Conservation (phyloP, 768 basidiomycete species). For the Phaeolepiota aurea region DNA sequence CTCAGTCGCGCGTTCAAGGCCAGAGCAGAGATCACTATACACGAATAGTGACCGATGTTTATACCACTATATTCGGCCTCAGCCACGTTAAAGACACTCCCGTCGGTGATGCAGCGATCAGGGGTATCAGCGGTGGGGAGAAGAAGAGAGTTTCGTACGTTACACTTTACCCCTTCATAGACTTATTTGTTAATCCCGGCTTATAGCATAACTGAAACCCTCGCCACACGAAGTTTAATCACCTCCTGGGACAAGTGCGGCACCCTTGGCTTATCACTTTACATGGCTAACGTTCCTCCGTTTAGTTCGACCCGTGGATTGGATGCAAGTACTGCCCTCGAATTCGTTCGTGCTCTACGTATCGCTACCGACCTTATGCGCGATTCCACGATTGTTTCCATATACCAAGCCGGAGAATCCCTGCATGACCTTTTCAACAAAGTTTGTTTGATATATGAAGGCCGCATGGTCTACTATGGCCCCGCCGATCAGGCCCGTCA, state of each 20-base stretch:
- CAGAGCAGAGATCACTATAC: conserved; percentile 35
- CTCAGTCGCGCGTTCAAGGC: conserved; percentile 38
- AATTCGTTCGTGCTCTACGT: conserved; percentile 62
- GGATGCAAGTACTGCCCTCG: conserved; percentile 65
- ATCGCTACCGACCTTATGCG: conserved; percentile 50
- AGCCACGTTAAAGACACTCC: conserved; percentile 62
- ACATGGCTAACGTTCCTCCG: background rate
- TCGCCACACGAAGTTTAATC: conserved; percentile 54
- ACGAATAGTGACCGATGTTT: conserved; percentile 41
- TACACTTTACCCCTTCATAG: background rate
- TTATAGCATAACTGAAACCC: conserved; percentile 36
- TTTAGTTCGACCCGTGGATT: conserved; percentile 58
- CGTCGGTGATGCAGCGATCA: conserved; percentile 70
- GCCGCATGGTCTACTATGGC: conserved; percentile 72
- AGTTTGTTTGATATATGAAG: conserved; percentile 70
- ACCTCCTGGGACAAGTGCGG: conserved; percentile 74
- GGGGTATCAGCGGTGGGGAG: conserved; percentile 72
- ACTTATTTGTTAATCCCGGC: background rate
- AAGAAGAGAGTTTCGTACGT: conserved; percentile 69
- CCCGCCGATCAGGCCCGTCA: conserved; percentile 52
- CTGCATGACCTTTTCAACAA: conserved; percentile 61
- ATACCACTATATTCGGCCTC: conserved; percentile 69
- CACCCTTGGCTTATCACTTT: background rate
- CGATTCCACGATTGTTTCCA: conserved; percentile 61
- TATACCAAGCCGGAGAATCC: conserved; percentile 78